Evolutionary conservation across 805 yeast species (phyloP).

Genomic region (Pichia nanzhaoensis): DNA sequence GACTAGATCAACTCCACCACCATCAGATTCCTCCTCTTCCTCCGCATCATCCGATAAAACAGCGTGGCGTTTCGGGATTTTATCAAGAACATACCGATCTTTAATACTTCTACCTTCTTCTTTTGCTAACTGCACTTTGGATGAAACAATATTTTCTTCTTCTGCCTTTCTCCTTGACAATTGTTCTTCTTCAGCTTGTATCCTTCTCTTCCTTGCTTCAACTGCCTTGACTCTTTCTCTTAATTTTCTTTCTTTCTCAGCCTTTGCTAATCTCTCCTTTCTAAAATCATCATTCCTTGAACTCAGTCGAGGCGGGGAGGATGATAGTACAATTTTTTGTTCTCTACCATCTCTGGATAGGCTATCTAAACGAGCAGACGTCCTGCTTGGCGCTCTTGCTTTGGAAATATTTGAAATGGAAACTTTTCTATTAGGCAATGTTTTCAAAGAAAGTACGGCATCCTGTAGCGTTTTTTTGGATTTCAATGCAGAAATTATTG

Average conservation of each 20-base stretch:
- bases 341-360: conserved; percentile 8
- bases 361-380: conserved; percentile 7
- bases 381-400: not conserved
- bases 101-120: conserved; percentile 18
- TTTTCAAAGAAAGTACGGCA: conserved; percentile 24
- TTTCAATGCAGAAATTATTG: conserved; percentile 29
- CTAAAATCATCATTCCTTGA: not conserved
- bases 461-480: conserved; percentile 28
- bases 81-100: conserved; percentile 18
- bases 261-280: not conserved
- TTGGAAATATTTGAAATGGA: conserved; percentile 5
- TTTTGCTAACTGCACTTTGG: conserved; percentile 20
- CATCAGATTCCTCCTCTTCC: conserved; percentile 7
- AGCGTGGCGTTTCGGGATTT: not conserved
- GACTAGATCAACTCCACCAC: conserved; percentile 1
- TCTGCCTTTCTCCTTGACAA: conserved; percentile 14
- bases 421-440: conserved; percentile 11
- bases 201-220: not conserved
- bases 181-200: conserved; percentile 1
- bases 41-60: conserved; percentile 8
- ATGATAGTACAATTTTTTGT: conserved; percentile 15
- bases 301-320: not conserved
- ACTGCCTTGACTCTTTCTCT: conserved; percentile 9
- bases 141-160: conserved; percentile 21
- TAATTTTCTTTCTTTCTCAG: not conserved